Evolutionary conservation across 352 stramenopile genomes (phyloP).

Genomic region (Paralagenidium karlingii): DNA sequence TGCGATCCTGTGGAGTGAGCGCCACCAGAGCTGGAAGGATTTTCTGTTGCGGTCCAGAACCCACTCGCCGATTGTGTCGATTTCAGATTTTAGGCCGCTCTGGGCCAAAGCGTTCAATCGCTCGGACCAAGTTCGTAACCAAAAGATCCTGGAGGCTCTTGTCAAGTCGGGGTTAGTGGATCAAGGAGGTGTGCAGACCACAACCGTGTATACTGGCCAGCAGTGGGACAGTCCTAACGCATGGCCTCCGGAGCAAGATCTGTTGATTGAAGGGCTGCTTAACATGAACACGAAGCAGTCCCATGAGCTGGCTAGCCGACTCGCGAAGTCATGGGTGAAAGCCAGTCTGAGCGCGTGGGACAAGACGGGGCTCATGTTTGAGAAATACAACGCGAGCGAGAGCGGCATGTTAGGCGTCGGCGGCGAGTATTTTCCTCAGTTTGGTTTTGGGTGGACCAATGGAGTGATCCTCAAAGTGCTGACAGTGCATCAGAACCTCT

Average conservation of each 20-base stretch:
- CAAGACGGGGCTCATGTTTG: constrained; percentile 18
- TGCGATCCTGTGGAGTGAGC: constrained; percentile 15
- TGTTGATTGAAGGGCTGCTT: constrained; percentile 21
- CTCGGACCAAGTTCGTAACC: neutral
- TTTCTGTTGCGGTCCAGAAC: constrained; percentile 6
- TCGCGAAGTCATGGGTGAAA: constrained; percentile 12
- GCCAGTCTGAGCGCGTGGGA: constrained; percentile 14
- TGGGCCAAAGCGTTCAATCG: constrained; percentile 13
- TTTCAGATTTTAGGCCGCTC: constrained; percentile 16
- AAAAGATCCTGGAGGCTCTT: constrained; percentile 11
- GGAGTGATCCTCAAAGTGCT: constrained; percentile 40
- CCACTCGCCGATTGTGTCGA: constrained; percentile 7
- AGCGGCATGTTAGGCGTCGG: constrained; percentile 18
- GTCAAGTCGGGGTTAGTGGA: constrained; percentile 11
- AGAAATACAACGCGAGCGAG: constrained; percentile 35
- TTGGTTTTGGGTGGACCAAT: constrained; percentile 46
- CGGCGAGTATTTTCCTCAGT: constrained; percentile 38
- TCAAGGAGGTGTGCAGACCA: constrained; percentile 19
- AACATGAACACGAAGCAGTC: constrained; percentile 2
- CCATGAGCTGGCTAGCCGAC: constrained; percentile 7
- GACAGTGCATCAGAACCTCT: constrained; percentile 13
- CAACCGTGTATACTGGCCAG: constrained; percentile 12
- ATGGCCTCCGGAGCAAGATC: constrained; percentile 30
- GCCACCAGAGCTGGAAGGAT: constrained; percentile 13
- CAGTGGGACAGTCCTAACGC: constrained; percentile 43